Conservation (phyloP, 129 eudicot genomes). For the Arctium lappa region DNA sequence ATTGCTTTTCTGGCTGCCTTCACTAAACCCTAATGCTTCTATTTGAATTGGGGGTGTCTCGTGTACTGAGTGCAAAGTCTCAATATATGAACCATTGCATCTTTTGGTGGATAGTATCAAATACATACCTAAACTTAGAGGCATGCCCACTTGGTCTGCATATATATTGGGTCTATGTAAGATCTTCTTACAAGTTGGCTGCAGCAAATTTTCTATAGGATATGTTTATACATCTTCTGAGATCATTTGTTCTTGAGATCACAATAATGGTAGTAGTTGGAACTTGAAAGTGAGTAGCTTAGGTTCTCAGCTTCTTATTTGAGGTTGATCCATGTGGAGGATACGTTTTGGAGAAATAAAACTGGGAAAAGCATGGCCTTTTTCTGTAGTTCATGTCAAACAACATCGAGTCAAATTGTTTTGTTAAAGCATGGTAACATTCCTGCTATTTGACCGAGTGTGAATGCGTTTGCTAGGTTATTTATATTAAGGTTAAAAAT, state of each 20-base stretch:
- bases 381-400: not conserved
- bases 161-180: no score
- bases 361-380: not conserved
- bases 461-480: not conserved
- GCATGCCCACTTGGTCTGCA: not conserved
- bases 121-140: not conserved
- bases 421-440: not conserved
- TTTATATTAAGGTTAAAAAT: not conserved
- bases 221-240: not conserved
- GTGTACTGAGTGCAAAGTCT: not conserved
- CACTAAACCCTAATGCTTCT: not conserved
- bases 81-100: not conserved
- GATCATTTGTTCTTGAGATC: not conserved
- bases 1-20: not conserved
- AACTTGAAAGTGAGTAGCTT: not conserved
- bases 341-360: not conserved
- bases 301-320: not conserved
- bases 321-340: not conserved
- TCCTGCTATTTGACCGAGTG: not conserved
- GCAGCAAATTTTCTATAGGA: not conserved
- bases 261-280: not conserved
- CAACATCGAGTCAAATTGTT: not conserved
- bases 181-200: no score
- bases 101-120: slow-evolving; percentile 1
- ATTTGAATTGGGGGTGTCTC: not conserved